phyloP scores from a whole-genome alignment of 2,329 filamentous ascomycete species.

The Paecilomyces dactylethromorphus region DNA sequence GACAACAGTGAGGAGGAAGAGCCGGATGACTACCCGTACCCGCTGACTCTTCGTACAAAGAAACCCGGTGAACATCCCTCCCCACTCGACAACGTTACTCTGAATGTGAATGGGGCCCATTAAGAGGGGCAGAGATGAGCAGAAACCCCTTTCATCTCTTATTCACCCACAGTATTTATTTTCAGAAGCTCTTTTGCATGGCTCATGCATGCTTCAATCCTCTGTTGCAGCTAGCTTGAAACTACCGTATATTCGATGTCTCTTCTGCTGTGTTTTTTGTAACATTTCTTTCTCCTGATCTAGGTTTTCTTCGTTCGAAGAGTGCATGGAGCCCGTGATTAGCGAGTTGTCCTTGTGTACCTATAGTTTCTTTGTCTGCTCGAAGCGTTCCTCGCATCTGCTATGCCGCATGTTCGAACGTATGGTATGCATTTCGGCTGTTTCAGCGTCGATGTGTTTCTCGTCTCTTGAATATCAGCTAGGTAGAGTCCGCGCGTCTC shows the following conservation, averaged over 20 bases:
- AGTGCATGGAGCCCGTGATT: neutral
- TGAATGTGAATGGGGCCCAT: conserved; percentile 22
- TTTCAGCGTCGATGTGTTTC: neutral
- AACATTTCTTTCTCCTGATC: neutral
- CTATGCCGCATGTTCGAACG: neutral
- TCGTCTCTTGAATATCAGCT: neutral
- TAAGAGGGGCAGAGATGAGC: neutral
- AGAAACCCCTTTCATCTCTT: neutral
- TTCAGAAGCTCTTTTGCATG: neutral
- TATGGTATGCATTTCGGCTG: neutral
- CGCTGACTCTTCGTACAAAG: conserved; percentile 56
- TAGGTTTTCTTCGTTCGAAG: neutral
- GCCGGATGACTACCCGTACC: conserved; percentile 68
- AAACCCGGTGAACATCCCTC: conserved; percentile 31
- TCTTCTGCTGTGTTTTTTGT: neutral
- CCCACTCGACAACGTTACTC: conserved; percentile 27
- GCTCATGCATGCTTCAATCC: neutral
- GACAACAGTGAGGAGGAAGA: conserved; percentile 79
- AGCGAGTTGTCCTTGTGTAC: neutral
- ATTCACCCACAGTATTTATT: neutral
- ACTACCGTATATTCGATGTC: neutral
- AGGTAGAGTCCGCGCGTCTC: neutral
- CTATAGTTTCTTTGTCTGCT: neutral
- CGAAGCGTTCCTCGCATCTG: neutral
- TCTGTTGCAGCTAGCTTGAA: neutral